A percentile compares a stretch with the other conserved stretches of the same genome.
Conservation (phyloP, 2,329 filamentous ascomycete species). For the Coniella vitis region DNA sequence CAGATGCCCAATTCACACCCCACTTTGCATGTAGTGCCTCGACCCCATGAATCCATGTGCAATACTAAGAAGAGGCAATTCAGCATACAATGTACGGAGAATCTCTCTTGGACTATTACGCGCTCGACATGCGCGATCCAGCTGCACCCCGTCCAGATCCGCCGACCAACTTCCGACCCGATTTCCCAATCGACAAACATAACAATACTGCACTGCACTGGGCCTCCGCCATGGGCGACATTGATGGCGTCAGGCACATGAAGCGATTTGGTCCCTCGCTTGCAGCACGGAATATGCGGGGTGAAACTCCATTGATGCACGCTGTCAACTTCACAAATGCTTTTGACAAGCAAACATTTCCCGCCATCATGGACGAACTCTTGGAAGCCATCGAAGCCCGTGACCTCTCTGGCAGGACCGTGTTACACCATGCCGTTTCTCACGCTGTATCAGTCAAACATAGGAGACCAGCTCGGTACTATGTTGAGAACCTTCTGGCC, state of each 20-base stretch:
- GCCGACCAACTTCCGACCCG: constrained; percentile 77
- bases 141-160: constrained; percentile 68
- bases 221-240: constrained; percentile 95
- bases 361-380: constrained; percentile 74
- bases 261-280: constrained; percentile 73
- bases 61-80: constrained; percentile 45
- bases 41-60: no score
- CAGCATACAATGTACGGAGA: constrained; percentile 90
- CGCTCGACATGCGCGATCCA: constrained; percentile 75
- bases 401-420: constrained; percentile 76
- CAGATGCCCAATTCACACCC: not conserved
- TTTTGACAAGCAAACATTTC: constrained; percentile 88
- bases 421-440: constrained; percentile 75
- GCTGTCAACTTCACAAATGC: constrained; percentile 96
- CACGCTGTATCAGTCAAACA: constrained; percentile 67
- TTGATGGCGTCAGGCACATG: constrained; percentile 84
- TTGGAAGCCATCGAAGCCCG: constrained; percentile 72
- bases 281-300: constrained; percentile 61
- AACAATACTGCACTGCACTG: constrained; percentile 91
- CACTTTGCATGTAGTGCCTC: no score
- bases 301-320: constrained; percentile 90
- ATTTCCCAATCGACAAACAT: constrained; percentile 89
- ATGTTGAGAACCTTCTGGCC: constrained; percentile 85
- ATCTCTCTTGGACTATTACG: constrained; percentile 90
- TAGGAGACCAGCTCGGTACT: constrained; percentile 75